Conservation (phyloP, 768 basidiomycete genomes). For the Serendipita sp. region DNA sequence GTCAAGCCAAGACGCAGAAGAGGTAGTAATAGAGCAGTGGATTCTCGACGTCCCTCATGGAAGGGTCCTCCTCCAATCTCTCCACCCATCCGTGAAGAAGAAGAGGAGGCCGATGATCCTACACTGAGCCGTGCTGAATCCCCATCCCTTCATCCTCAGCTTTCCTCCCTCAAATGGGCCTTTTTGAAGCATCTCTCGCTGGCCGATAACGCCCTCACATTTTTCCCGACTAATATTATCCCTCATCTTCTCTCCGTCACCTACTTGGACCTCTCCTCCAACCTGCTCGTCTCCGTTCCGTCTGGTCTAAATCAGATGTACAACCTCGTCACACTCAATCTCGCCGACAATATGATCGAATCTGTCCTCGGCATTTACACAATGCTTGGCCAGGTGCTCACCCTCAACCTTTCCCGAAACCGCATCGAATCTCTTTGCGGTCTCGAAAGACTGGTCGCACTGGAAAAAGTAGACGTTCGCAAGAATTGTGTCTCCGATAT, state of each 20-base stretch:
- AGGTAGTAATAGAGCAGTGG: slow-evolving; percentile 18
- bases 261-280: slow-evolving; percentile 78
- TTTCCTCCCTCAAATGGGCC: slow-evolving; percentile 54
- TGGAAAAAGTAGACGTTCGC: slow-evolving; percentile 75
- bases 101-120: neutral
- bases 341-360: slow-evolving; percentile 96
- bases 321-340: slow-evolving; percentile 77
- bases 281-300: slow-evolving; percentile 79
- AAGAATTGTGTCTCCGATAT: slow-evolving; percentile 65
- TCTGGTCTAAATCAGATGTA: slow-evolving; percentile 54
- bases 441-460: slow-evolving; percentile 68
- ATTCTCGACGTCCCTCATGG: slow-evolving; percentile 7
- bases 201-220: slow-evolving; percentile 66
- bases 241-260: slow-evolving; percentile 56
- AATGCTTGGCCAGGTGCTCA: slow-evolving; percentile 57
- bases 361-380: slow-evolving; percentile 80
- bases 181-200: slow-evolving; percentile 61
- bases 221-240: slow-evolving; percentile 51
- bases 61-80: neutral
- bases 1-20: slow-evolving; percentile 30
- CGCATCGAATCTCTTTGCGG: slow-evolving; percentile 91
- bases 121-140: slow-evolving; percentile 14
- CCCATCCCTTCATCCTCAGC: slow-evolving; percentile 21
- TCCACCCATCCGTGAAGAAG: neutral
- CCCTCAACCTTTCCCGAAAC: slow-evolving; percentile 69